A percentile compares a stretch with the other conserved stretches of the same genome.
phyloP scores from a whole-genome alignment of 2,329 filamentous ascomycete species.

The Pseudogymnoascus sp. region DNA sequence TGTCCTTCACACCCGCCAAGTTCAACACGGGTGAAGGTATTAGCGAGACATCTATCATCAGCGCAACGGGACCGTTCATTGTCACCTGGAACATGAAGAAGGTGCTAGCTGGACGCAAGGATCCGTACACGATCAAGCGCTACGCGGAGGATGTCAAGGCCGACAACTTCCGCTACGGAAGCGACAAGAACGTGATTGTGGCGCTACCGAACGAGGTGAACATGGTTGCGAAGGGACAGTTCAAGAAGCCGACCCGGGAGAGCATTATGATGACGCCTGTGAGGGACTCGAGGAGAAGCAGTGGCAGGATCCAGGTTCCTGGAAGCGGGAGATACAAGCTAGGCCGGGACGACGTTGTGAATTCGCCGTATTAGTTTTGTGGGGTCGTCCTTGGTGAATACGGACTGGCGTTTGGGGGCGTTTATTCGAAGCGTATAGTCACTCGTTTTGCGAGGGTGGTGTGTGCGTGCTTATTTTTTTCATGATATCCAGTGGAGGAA shows the following conservation, averaged over 20 bases:
- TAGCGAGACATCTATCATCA: constrained; percentile 89
- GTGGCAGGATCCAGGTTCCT: constrained; percentile 42
- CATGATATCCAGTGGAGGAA: constrained; percentile 4
- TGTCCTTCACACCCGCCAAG: constrained; percentile 82
- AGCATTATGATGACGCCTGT: constrained; percentile 63
- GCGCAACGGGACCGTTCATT: constrained; percentile 91
- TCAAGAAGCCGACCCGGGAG: constrained; percentile 84
- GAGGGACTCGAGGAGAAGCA: constrained; percentile 37
- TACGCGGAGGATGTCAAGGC: constrained; percentile 94
- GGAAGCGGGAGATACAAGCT: constrained; percentile 61
- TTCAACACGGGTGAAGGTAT: constrained; percentile 84
- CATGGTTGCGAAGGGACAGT: constrained; percentile 81
- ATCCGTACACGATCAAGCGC: constrained; percentile 92
- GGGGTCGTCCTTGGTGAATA: background rate
- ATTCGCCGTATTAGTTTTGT: constrained; percentile 47
- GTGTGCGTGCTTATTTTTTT: background rate
- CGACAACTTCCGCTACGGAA: constrained; percentile 96
- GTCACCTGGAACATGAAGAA: constrained; percentile 95
- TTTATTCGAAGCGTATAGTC: constrained; percentile 1
- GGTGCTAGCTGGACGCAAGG: constrained; percentile 68
- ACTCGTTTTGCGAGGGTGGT: background rate
- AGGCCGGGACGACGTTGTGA: constrained; percentile 74
- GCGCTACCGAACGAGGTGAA: constrained; percentile 95
- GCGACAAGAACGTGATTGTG: constrained; percentile 96
- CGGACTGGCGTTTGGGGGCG: constrained; percentile 1